Base-by-base conservation (phyloP, 345 rosid genomes). In the Abelmoschus esculentus region DNA sequence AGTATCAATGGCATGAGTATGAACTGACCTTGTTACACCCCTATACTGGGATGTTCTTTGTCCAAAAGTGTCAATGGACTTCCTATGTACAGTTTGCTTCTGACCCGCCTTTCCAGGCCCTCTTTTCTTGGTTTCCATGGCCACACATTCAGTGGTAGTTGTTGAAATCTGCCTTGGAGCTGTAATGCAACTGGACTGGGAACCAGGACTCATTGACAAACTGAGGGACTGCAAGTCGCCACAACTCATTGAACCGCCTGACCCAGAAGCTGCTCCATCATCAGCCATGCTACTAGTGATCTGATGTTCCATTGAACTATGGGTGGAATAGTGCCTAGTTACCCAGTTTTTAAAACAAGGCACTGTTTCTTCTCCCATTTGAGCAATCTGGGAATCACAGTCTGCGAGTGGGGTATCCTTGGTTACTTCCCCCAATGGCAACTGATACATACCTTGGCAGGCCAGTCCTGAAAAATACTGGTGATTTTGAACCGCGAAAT, bases 41-140 rank as follows among this genome's bases (percentile, higher is more conserved):
- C 96, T 83, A 71, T 84, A 89, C 84, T 89, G 96, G 5, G 96
- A 89, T 15, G 96, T 89, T 80, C 96, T 83, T 70, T 89, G 96
- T 10, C 96, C 96, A 73, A 87, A 89, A 50, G 92, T 87, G 76
- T 89, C 96, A 26, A 87, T 84, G 71, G 92, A 89, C 73, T 89
- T 89, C 77, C 96, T 80, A 73, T 87, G 90, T 58, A 87, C 89
- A 55, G 96, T 83, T 71, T 83, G 92, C 76, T 86, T 87, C 75
- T 83, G 82, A 38, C 82, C 86, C 66, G 61, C 81, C 65, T 82
- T 88, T 29, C 76, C 79, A 19, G 79, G 61, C 1, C 83, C 83
- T 65, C 91, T 82, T 83, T 89, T 89, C 86, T 87, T 89, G 13
- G 85, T 74, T 31, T 81, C 88, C 57, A 81, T 52, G 59, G 77